Evolutionary conservation across 768 basidiomycete genomes (phyloP).

Genomic region (Psilocybe tampanensis): DNA sequence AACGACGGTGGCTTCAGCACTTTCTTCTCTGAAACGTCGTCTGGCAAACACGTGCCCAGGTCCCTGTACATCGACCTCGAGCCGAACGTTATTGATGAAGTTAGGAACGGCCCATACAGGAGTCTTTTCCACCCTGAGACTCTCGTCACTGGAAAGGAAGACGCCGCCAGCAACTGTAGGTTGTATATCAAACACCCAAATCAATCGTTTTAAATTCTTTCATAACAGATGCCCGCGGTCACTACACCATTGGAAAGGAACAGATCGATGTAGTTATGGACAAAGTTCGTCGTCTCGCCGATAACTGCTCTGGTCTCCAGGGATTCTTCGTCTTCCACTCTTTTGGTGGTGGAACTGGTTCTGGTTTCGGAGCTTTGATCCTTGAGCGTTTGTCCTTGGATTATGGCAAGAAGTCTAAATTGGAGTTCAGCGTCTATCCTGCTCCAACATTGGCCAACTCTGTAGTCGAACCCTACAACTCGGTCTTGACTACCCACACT

Average conservation of each 20-base stretch:
- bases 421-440: conserved; percentile 98
- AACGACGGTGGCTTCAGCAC: conserved; percentile 95
- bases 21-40: conserved; percentile 97
- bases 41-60: conserved; percentile 96
- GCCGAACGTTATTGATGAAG: conserved; percentile 97
- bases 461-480: conserved; percentile 99
- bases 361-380: conserved; percentile 97
- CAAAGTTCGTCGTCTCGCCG: conserved; percentile 93
- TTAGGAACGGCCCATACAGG: conserved; percentile 93
- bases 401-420: conserved; percentile 99
- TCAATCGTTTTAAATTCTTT: conserved; percentile 2
- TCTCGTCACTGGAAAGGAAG: conserved; percentile 97
- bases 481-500: conserved; percentile 96
- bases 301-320: conserved; percentile 97
- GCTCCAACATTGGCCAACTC: conserved; percentile 94
- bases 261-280: conserved; percentile 97
- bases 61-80: conserved; percentile 97
- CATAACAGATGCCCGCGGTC: conserved; percentile 90
- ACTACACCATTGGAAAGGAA: conserved; percentile 99
- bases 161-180: conserved; percentile 98
- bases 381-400: conserved; percentile 97
- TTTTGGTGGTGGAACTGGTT: conserved; percentile 99
- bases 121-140: conserved; percentile 99
- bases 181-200: conserved; percentile 7
- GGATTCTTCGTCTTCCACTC: conserved; percentile 99